Conservation (phyloP, 306 rosid genomes). For the Delonix regia region DNA sequence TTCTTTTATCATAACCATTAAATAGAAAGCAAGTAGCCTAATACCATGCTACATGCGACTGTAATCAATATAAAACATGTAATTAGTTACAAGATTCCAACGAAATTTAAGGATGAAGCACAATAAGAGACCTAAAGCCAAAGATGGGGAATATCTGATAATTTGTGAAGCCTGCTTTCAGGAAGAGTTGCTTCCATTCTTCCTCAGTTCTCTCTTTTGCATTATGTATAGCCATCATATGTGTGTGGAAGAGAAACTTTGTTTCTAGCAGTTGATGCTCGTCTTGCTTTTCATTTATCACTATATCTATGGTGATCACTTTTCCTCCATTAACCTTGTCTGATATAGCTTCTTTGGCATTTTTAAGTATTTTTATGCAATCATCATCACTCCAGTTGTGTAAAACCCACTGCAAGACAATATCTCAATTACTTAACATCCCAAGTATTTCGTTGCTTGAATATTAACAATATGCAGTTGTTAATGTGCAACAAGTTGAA, state of each 20-base stretch:
- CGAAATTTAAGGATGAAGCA: not conserved
- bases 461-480: too few species aligned
- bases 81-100: not conserved
- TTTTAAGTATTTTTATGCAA: not conserved
- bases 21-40: too few species aligned
- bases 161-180: not conserved
- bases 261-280: not conserved
- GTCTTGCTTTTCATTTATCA: not conserved
- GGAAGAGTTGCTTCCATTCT: not conserved
- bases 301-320: not conserved
- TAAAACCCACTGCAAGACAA: not conserved
- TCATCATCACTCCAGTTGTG: not conserved
- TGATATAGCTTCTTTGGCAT: not conserved
- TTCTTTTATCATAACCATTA: too few species aligned
- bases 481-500: too few species aligned
- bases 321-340: not conserved
- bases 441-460: not conserved
- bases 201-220: not conserved
- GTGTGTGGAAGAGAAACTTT: not conserved
- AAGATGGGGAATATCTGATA: not conserved
- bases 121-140: not conserved
- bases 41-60: too few species aligned
- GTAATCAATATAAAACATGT: not conserved
- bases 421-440: too few species aligned
- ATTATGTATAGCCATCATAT: not conserved